Evolutionary conservation across 192 early-diverging fungal species (phyloP).

Genomic region (Globomyces pollinis-pini): DNA sequence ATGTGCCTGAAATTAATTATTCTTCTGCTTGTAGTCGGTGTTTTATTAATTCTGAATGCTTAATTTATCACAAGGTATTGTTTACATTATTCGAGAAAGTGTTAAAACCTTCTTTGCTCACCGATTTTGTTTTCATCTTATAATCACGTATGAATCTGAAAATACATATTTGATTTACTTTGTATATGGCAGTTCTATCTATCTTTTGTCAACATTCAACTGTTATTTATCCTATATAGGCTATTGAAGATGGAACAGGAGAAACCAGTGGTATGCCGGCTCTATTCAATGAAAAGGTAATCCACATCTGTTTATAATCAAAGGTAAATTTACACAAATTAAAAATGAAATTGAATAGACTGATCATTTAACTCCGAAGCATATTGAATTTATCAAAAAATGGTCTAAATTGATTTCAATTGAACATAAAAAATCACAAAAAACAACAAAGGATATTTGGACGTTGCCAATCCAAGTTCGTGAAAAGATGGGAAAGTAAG

Average conservation of each 20-base stretch:
- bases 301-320: no score
- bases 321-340: no score
- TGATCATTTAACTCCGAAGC: slow-evolving; percentile 39
- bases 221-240: slow-evolving; percentile 6
- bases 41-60: slow-evolving; percentile 53
- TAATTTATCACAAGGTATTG: slow-evolving; percentile 57
- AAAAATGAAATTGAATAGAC: not conserved
- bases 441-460: slow-evolving; percentile 30
- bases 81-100: no score
- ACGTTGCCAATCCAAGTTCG: slow-evolving; percentile 25
- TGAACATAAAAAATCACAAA: slow-evolving; percentile 8
- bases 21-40: slow-evolving; percentile 61
- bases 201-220: slow-evolving; percentile 3
- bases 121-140: no score
- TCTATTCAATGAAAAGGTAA: slow-evolving; percentile 56
- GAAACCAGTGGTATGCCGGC: slow-evolving; percentile 48
- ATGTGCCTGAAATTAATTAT: slow-evolving; percentile 58
- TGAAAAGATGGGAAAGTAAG: slow-evolving; percentile 17
- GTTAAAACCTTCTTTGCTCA: not conserved
- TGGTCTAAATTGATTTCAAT: slow-evolving; percentile 66
- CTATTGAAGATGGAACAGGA: slow-evolving; percentile 59
- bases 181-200: no score
- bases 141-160: no score
- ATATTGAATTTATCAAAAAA: slow-evolving; percentile 64
- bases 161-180: no score